These are phyloP conservation scores for Thinopyrum obtusiflorum DNA, from an alignment of 202 grass and related monocot species.

Conservation along the genomic window DNA sequence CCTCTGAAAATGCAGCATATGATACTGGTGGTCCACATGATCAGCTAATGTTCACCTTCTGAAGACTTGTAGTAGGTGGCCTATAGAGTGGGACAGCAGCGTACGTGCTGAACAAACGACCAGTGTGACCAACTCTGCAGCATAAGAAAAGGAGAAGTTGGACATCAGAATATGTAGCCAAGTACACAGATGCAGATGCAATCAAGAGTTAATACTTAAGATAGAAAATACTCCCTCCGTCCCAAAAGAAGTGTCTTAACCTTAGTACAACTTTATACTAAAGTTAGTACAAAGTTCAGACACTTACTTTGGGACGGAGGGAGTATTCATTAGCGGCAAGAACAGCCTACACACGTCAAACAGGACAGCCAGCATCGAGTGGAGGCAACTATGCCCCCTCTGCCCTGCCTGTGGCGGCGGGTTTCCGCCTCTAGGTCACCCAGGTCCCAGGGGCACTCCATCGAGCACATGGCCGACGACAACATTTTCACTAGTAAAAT, in stretches of 20 bases:
- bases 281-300: no score
- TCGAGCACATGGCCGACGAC: not conserved
- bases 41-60: not conserved
- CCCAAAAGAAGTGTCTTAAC: no score
- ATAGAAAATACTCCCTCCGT: no score
- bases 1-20: not conserved
- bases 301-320: no score
- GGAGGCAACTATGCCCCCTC: no score
- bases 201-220: not conserved
- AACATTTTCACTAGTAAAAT: not conserved
- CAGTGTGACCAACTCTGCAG: not conserved
- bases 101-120: not conserved
- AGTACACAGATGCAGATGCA: not conserved
- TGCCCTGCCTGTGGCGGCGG: not conserved
- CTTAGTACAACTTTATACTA: no score
- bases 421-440: not conserved
- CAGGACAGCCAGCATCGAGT: no score
- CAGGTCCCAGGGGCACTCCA: not conserved
- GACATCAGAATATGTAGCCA: not conserved
- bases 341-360: no score
- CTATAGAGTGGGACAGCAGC: not conserved
- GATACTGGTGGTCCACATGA: not conserved
- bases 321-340: no score
- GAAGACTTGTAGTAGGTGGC: not conserved
- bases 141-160: not conserved